phyloP scores from a whole-genome alignment of 345 rosid species.

The Eutrema yunnanense region DNA sequence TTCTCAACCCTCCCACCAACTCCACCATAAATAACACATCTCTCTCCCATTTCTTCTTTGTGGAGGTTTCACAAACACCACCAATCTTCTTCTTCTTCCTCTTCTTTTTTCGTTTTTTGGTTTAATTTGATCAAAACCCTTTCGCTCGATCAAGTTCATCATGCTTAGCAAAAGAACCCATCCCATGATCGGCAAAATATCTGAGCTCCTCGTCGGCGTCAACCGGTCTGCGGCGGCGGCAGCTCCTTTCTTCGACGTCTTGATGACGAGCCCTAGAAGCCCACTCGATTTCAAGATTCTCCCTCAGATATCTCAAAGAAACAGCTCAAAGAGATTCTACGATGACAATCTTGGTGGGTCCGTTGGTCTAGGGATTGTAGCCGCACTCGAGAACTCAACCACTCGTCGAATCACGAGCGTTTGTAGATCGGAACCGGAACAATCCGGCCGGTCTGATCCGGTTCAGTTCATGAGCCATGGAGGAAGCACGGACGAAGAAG shows the following conservation, averaged over 20 bases:
- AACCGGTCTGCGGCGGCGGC: constrained; percentile 33
- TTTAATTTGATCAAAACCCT: background rate
- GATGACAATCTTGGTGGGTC: constrained; percentile 53
- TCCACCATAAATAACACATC: constrained; percentile 41
- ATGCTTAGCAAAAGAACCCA: constrained; percentile 66
- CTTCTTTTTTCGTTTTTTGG: background rate
- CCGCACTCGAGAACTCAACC: constrained; percentile 56
- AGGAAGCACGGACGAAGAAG: constrained; percentile 25
- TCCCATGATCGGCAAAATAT: constrained; percentile 63
- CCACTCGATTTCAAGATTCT: constrained; percentile 56
- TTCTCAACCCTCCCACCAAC: constrained; percentile 35
- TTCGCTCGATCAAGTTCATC: background rate
- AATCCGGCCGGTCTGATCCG: constrained; percentile 32
- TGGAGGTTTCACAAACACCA: constrained; percentile 29
- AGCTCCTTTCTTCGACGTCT: constrained; percentile 32
- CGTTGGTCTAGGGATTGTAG: constrained; percentile 81
- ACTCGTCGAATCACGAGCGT: constrained; percentile 18
- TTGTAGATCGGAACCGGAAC: constrained; percentile 22
- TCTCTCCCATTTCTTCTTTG: constrained; percentile 22
- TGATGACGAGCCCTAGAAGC: constrained; percentile 53
- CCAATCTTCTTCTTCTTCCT: constrained; percentile 15
- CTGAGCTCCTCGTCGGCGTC: constrained; percentile 56
- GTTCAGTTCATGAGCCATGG: constrained; percentile 32
- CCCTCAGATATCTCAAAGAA: constrained; percentile 49
- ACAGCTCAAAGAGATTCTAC: constrained; percentile 38